Evolutionary conservation across 192 early-diverging fungal species (phyloP).

Genomic region (Cladochytrium replicatum): DNA sequence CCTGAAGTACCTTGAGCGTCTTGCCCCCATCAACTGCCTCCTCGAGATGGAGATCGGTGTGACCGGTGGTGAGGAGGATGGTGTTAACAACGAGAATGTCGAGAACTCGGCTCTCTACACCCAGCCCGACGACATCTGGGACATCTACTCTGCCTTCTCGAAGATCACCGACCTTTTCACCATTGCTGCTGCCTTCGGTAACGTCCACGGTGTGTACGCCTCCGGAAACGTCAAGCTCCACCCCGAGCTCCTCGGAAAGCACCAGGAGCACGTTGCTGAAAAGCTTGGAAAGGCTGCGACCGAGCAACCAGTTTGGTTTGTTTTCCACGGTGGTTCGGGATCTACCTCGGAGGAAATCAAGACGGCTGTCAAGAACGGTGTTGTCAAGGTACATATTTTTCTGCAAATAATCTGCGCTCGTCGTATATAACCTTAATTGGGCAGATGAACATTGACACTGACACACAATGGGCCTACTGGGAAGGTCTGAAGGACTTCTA

Average conservation of each 20-base stretch:
- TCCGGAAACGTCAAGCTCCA: slow-evolving; percentile 88
- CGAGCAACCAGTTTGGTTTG: slow-evolving; percentile 83
- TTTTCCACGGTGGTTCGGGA: slow-evolving; percentile 97
- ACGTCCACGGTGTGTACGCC: slow-evolving; percentile 93
- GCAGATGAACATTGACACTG: slow-evolving; percentile 97
- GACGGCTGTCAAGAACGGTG: slow-evolving; percentile 71
- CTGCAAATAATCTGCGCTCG: no score
- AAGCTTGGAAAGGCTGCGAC: slow-evolving; percentile 42
- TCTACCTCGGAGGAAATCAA: slow-evolving; percentile 68
- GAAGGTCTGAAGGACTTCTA: slow-evolving; percentile 78
- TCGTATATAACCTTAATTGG: not conserved
- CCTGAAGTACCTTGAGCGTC: slow-evolving; percentile 84
- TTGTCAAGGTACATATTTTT: slow-evolving; percentile 58
- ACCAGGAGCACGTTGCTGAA: slow-evolving; percentile 72
- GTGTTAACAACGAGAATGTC: slow-evolving; percentile 89
- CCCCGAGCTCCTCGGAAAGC: slow-evolving; percentile 85
- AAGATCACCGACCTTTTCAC: slow-evolving; percentile 81
- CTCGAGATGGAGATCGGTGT: slow-evolving; percentile 99
- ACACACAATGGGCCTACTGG: slow-evolving; percentile 97
- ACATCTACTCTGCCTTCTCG: slow-evolving; percentile 84
- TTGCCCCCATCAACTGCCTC: slow-evolving; percentile 75
- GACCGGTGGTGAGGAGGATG: slow-evolving; percentile 97
- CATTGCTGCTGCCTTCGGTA: slow-evolving; percentile 92
- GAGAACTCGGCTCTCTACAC: slow-evolving; percentile 89
- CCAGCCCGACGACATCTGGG: slow-evolving; percentile 91